Conservation (phyloP, 495 filamentous ascomycete species). For the Schizothecium vesticola region DNA sequence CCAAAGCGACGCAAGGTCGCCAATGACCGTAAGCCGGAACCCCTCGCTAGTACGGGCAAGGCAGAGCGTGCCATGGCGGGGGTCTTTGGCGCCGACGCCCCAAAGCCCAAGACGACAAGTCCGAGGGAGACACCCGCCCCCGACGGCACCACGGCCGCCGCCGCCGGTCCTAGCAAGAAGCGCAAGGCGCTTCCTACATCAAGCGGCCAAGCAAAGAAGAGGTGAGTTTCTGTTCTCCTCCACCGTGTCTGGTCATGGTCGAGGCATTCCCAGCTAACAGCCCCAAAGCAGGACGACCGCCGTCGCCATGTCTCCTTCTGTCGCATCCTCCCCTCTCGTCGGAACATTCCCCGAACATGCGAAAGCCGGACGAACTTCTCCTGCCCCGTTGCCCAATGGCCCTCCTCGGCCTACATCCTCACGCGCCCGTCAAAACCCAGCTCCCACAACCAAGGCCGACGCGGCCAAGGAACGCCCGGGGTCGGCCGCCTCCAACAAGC, state of each 20-base stretch:
- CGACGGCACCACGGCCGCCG: conserved; percentile 51
- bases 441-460: conserved; percentile 45
- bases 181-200: conserved; percentile 63
- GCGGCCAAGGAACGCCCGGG: conserved; percentile 51
- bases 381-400: conserved; percentile 30
- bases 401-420: conserved; percentile 55
- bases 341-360: conserved; percentile 54
- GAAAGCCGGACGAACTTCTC: conserved; percentile 35
- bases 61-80: conserved; percentile 70
- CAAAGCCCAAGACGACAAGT: conserved; percentile 50
- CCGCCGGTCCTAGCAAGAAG: conserved; percentile 55
- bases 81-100: conserved; percentile 44
- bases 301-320: conserved; percentile 55
- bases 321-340: conserved; percentile 67
- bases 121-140: conserved; percentile 57
- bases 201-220: conserved; percentile 62
- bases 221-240: conserved; percentile 42
- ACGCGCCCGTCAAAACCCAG: conserved; percentile 64
- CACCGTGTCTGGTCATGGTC: neutral
- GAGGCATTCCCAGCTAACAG: conserved; percentile 11
- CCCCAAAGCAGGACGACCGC: conserved; percentile 27
- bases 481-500: conserved; percentile 55
- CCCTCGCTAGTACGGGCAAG: conserved; percentile 27
- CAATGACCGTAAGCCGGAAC: conserved; percentile 49
- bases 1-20: conserved; percentile 80